A percentile compares a stretch with the other conserved stretches of the same genome.
Conservation (phyloP, 2,329 filamentous ascomycete species). For the Epichloe sylvatica region DNA sequence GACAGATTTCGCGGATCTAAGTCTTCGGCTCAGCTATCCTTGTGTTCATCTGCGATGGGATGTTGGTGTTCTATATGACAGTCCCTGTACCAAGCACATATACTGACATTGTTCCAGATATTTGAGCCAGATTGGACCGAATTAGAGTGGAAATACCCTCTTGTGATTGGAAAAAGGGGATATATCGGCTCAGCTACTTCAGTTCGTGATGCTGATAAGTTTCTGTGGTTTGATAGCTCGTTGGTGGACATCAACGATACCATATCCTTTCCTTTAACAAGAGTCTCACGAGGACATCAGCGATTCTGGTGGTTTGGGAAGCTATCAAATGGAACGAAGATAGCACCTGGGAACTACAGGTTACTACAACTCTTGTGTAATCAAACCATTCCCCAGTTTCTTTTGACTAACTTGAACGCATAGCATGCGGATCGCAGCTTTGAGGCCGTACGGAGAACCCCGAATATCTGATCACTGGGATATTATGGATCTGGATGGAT, state of each 20-base stretch:
- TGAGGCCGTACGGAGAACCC: constrained; percentile 28
- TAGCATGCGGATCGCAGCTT: constrained; percentile 27
- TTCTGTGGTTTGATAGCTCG: constrained; percentile 1
- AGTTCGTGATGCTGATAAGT: constrained; percentile 3
- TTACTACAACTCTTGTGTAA: constrained; percentile 6
- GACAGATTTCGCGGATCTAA: constrained; percentile 19
- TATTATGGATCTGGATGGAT: constrained; percentile 16
- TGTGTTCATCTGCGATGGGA: constrained; percentile 24
- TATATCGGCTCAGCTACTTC: constrained; percentile 30
- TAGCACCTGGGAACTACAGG: constrained; percentile 28
- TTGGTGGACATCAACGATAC: constrained; percentile 21
- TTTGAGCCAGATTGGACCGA: constrained; percentile 26
- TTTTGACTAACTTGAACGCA: not conserved
- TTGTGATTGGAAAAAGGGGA: constrained; percentile 22
- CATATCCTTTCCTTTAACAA: constrained; percentile 22
- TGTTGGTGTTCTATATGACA: constrained; percentile 12
- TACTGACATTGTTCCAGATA: constrained; percentile 15
- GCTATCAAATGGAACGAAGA: constrained; percentile 26
- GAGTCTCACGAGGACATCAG: constrained; percentile 19
- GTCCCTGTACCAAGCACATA: not conserved
- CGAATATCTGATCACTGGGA: constrained; percentile 29
- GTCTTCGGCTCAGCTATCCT: constrained; percentile 17
- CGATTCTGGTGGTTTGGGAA: constrained; percentile 30
- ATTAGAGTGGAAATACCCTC: constrained; percentile 28
- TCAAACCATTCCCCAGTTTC: not conserved